Base-by-base conservation (phyloP, 352 stramenopile species). In the Pilasporangium apinafurcum region DNA sequence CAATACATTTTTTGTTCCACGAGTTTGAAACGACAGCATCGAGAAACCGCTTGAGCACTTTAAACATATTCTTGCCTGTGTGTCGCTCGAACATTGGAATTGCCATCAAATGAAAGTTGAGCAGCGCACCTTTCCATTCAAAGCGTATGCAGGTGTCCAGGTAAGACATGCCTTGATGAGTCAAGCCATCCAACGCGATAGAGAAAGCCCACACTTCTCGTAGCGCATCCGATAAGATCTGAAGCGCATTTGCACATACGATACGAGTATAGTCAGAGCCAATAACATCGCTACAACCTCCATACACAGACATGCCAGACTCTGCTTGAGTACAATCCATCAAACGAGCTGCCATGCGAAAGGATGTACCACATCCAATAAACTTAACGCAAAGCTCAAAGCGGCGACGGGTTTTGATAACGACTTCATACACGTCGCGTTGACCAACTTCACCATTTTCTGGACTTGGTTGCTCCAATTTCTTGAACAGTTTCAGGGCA, bases 91-190 rank as follows among this genome's bases (percentile, higher is more conserved):
- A 10, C 14, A 35, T 29, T 9, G 48, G 48, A 6, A 56, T 17
- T 34, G 48, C 26, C n/a, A 56, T 27, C 26, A 56, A 26, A 35
- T 56, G 48, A 28, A 56, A 32, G 40, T 50, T 35, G 21, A 20
- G 26, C n/a, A 56, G 14, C 5, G 39, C 13, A 18, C 37, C 35
- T 8, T 7, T 13, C 18, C 48, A 22, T 22, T 36, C 21, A 8
- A 56, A 28, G 33, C 48, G 48, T 21, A 56, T 8, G 16, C 48
- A 36, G 2, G 45, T 41, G 31, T 24, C 32, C 10, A 56, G 10
- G 25, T 45, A 32, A 24, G 47, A 54, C 30, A 18, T 34, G 16
- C 35, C 21, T 7, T 33, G 42, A 22, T 49, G 21, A 17, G 17
- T 41, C 22, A 22, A 16, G 8, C 48, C n/a, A 12, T 50, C 48